Conservation (phyloP, 2,329 filamentous ascomycete species). For the Xylariaceae sp. region DNA sequence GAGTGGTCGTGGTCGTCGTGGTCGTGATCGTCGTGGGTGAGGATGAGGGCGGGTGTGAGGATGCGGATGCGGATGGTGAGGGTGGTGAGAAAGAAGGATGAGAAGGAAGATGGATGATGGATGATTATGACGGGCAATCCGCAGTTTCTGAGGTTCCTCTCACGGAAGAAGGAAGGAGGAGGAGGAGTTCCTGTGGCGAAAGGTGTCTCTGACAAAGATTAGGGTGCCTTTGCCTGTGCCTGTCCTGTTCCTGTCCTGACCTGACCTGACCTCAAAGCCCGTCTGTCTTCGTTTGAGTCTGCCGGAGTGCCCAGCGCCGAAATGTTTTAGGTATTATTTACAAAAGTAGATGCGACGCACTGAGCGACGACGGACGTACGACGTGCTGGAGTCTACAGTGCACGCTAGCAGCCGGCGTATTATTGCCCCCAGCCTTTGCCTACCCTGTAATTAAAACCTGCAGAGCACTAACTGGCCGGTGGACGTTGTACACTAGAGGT, state of each 20-base stretch:
- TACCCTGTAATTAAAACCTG: not conserved
- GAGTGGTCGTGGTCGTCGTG: not conserved
- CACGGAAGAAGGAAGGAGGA: too few species aligned
- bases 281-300: slow-evolving; percentile 31
- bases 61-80: slow-evolving; percentile 1
- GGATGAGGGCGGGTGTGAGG: slow-evolving; percentile 2
- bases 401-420: not conserved
- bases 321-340: slow-evolving; percentile 36
- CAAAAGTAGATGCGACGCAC: slow-evolving; percentile 1
- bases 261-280: slow-evolving; percentile 32
- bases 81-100: not conserved
- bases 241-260: too few species aligned
- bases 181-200: not conserved
- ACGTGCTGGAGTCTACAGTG: not conserved
- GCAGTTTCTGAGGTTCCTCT: too few species aligned
- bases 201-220: not conserved
- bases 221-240: too few species aligned
- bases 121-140: slow-evolving; percentile 15
- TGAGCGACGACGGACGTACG: not conserved
- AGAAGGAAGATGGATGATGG: slow-evolving; percentile 17
- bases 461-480: not conserved
- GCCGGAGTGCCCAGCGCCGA: slow-evolving; percentile 40
- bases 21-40: slow-evolving; percentile 22
- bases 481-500: not conserved
- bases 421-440: not conserved